Percentiles rank a stretch among this genome's conserved stretches.
Evolutionary conservation across 1,284 basidiomycete genomes (phyloP).

Genomic region (Ganoderma resinaceum): DNA sequence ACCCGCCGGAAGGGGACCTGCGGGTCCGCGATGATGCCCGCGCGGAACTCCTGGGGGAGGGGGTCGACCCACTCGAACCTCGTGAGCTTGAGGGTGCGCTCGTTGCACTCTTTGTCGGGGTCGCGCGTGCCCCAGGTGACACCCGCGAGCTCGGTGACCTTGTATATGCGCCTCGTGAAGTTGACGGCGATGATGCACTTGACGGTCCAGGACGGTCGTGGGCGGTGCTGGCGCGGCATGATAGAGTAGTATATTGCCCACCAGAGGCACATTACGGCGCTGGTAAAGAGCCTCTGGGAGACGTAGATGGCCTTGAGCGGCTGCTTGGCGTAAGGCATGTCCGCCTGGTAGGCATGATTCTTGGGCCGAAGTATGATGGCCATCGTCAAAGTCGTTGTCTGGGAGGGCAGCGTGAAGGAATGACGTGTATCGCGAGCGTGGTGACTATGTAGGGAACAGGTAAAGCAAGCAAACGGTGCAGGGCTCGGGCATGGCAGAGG

Average conservation of each 20-base stretch:
- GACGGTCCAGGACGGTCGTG: constrained; percentile 54
- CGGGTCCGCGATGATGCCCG: constrained; percentile 49
- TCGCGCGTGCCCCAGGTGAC: constrained; percentile 58
- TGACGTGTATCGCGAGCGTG: neutral
- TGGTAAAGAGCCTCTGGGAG: constrained; percentile 52
- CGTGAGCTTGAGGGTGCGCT: constrained; percentile 48
- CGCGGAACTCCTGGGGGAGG: constrained; percentile 46
- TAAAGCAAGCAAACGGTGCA: neutral
- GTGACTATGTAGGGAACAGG: neutral
- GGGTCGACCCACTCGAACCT: constrained; percentile 56
- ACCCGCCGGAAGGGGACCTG: constrained; percentile 50
- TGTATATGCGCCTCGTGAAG: constrained; percentile 57
- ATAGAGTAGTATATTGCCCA: constrained; percentile 52
- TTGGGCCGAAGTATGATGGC: constrained; percentile 17
- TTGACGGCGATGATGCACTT: constrained; percentile 56
- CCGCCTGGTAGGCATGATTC: constrained; percentile 31
- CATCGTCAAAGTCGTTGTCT: neutral
- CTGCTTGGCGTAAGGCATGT: constrained; percentile 50
- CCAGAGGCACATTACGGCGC: constrained; percentile 50
- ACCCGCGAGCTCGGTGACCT: constrained; percentile 59
- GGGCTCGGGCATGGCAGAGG: neutral
- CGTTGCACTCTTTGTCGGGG: constrained; percentile 44
- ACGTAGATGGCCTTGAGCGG: constrained; percentile 57
- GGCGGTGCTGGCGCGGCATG: constrained; percentile 49
- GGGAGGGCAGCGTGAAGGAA: neutral